These are phyloP conservation scores for Trichoderma atrobrunneum DNA, from an alignment of 2,329 filamentous ascomycete species.

Conservation along the genomic window DNA sequence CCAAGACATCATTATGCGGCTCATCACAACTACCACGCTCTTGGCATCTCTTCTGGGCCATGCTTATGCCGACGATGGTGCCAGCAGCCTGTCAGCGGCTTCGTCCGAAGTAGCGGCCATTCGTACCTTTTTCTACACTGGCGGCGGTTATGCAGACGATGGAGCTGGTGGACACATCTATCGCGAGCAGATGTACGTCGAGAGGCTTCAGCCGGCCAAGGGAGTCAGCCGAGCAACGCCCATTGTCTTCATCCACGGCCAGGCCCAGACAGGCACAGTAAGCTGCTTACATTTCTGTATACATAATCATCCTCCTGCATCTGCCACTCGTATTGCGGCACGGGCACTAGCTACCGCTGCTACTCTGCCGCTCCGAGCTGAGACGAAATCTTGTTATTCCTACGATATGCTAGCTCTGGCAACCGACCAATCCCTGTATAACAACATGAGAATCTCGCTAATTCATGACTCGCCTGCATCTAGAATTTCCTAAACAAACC, in stretches of 20 bases:
- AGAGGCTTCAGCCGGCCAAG: constrained; percentile 40
- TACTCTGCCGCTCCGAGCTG: not conserved
- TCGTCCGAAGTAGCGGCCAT: constrained; percentile 23
- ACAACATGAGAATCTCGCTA: not conserved
- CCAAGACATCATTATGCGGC: not conserved
- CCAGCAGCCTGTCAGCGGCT: not conserved
- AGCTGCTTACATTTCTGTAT: constrained; percentile 19
- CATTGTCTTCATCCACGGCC: constrained; percentile 44
- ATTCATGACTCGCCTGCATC: not conserved
- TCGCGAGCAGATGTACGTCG: constrained; percentile 53
- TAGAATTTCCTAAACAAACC: constrained; percentile 39
- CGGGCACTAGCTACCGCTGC: too few species aligned
- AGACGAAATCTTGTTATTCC: not conserved
- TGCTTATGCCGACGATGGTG: not conserved
- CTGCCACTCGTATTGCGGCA: not conserved
- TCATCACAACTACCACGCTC: not conserved
- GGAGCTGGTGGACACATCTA: constrained; percentile 31
- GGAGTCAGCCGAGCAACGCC: constrained; percentile 30
- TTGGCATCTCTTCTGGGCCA: not conserved
- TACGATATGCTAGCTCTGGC: not conserved
- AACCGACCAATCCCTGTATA: not conserved
- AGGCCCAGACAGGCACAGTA: constrained; percentile 41
- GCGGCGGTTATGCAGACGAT: constrained; percentile 35
- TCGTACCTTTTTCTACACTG: constrained; percentile 37
- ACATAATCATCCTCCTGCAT: not conserved